phyloP scores from a whole-genome alignment of 768 basidiomycete species.

The Pleurotus tuber-regium region DNA sequence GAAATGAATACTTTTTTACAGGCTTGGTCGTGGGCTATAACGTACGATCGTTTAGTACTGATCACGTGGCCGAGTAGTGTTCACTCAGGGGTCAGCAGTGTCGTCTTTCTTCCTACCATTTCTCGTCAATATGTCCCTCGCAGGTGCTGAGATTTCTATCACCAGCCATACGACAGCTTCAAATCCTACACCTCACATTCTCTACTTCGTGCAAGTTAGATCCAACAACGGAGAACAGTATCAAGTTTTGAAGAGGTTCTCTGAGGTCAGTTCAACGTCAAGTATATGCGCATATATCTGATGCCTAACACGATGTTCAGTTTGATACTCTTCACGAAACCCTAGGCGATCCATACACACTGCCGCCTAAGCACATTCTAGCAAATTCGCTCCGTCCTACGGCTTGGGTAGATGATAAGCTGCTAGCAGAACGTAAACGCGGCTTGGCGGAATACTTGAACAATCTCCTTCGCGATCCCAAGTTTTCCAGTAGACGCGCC shows the following conservation, averaged over 20 bases:
- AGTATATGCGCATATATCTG: neutral
- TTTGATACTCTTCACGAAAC: slow-evolving; percentile 13
- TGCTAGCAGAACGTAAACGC: slow-evolving; percentile 43
- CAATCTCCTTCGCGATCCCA: slow-evolving; percentile 25
- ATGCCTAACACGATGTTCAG: neutral
- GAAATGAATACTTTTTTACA: too few species aligned
- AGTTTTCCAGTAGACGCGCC: slow-evolving; percentile 26
- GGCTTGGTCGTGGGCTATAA: too few species aligned
- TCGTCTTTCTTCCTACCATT: too few species aligned
- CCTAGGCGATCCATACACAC: slow-evolving; percentile 22
- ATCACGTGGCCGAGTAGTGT: too few species aligned
- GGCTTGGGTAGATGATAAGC: slow-evolving; percentile 42
- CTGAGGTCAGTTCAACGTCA: slow-evolving; percentile 31
- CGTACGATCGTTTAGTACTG: too few species aligned
- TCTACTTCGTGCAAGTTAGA: slow-evolving; percentile 38
- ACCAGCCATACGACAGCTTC: slow-evolving; percentile 45
- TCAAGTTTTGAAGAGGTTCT: slow-evolving; percentile 35
- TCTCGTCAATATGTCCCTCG: slow-evolving; percentile 4
- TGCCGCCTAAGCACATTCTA: slow-evolving; percentile 42
- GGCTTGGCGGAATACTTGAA: slow-evolving; percentile 38
- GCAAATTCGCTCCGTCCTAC: slow-evolving; percentile 41
- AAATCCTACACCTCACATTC: slow-evolving; percentile 44
- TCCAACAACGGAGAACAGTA: slow-evolving; percentile 27
- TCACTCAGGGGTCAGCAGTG: too few species aligned
- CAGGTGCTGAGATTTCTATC: slow-evolving; percentile 20